Evolutionary conservation across 306 rosid genomes (phyloP).

Genomic region (Prunus davidiana): DNA sequence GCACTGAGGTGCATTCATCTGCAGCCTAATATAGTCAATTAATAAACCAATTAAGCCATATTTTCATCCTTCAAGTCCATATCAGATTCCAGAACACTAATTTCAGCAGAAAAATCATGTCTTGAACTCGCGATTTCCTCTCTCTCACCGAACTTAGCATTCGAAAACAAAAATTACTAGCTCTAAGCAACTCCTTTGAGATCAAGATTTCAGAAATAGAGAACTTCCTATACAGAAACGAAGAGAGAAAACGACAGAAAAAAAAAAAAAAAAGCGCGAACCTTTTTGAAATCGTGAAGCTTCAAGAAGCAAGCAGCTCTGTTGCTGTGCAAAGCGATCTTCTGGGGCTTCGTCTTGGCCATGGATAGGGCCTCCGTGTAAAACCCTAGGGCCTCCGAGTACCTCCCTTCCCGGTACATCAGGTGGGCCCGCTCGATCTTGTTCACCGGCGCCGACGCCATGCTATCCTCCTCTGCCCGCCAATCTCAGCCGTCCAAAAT

Average conservation of each 20-base stretch:
- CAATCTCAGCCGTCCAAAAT: constrained; percentile 4
- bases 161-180: background rate
- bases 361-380: constrained; percentile 76
- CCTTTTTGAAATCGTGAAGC: constrained; percentile 84
- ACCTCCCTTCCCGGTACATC: constrained; percentile 82
- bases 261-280: constrained; percentile 4
- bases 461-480: background rate
- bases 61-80: background rate
- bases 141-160: background rate
- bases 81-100: background rate
- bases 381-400: constrained; percentile 71
- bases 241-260: background rate
- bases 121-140: background rate
- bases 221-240: background rate
- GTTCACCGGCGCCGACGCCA: constrained; percentile 57
- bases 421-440: constrained; percentile 85
- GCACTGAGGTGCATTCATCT: constrained; percentile 87
- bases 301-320: constrained; percentile 91
- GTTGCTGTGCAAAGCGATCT: constrained; percentile 77
- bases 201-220: background rate
- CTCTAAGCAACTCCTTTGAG: background rate
- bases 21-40: constrained; percentile 58
- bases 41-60: background rate
- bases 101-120: background rate
- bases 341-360: constrained; percentile 73